These are phyloP conservation scores for Keithomyces neogunnii DNA, from an alignment of 2,329 filamentous ascomycete species.

Conservation along the genomic window DNA sequence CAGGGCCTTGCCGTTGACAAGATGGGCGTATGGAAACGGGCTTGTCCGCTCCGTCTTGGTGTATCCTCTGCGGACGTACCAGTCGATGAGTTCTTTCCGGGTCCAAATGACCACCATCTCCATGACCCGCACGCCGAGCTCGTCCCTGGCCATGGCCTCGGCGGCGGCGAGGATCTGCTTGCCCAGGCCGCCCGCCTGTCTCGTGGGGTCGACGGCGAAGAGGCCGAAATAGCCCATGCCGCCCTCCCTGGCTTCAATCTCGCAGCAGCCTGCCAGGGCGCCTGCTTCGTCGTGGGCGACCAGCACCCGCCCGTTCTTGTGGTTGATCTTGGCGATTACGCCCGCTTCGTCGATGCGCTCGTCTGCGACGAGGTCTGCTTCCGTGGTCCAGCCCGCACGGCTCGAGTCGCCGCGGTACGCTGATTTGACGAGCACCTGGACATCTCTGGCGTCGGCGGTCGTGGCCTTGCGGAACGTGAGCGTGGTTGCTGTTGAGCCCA, in stretches of 20 bases:
- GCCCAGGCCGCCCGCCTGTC: slow-evolving; percentile 36
- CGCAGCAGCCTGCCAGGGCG: slow-evolving; percentile 34
- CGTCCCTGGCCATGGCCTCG: slow-evolving; percentile 26
- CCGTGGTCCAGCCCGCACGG: slow-evolving; percentile 37
- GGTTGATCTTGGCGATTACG: slow-evolving; percentile 30
- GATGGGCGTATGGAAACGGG: slow-evolving; percentile 32
- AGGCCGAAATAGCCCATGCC: slow-evolving; percentile 35
- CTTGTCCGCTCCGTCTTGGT: slow-evolving; percentile 25
- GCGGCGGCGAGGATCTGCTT: slow-evolving; percentile 30
- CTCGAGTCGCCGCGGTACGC: slow-evolving; percentile 35
- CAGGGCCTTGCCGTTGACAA: slow-evolving; percentile 27
- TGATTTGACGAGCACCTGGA: slow-evolving; percentile 31
- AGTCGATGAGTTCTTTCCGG: slow-evolving; percentile 34
- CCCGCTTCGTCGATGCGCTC: slow-evolving; percentile 32
- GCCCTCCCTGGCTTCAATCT: slow-evolving; percentile 23
- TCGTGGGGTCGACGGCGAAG: slow-evolving; percentile 35
- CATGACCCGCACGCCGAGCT: slow-evolving; percentile 25
- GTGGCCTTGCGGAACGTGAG: slow-evolving; percentile 28
- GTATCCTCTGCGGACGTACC: slow-evolving; percentile 38
- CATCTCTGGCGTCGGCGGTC: slow-evolving; percentile 18
- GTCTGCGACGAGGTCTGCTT: slow-evolving; percentile 34
- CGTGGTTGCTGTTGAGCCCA: not conserved
- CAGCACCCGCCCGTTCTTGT: slow-evolving; percentile 27
- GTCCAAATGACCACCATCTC: slow-evolving; percentile 37
- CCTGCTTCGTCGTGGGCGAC: slow-evolving; percentile 22